Conservation (phyloP, 805 yeast genomes). For the Peterozyma xylosa region DNA sequence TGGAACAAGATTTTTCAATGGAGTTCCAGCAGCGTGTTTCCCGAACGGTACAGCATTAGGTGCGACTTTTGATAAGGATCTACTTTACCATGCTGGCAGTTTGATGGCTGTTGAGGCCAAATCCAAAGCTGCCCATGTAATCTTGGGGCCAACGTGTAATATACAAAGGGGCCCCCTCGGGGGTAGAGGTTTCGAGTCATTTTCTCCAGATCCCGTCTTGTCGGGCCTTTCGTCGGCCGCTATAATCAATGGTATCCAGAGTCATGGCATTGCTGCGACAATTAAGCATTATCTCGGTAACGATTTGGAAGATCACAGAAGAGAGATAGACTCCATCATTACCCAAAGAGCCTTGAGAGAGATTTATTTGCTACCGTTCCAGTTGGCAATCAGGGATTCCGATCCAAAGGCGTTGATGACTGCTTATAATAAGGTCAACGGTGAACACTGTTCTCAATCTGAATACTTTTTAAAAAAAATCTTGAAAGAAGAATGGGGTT, state of each 20-base stretch:
- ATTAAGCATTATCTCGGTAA: slow-evolving; percentile 58
- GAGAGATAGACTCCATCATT: slow-evolving; percentile 36
- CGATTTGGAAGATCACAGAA: slow-evolving; percentile 51
- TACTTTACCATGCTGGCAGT: slow-evolving; percentile 27
- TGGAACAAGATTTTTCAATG: slow-evolving; percentile 31
- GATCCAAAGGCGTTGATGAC: slow-evolving; percentile 53
- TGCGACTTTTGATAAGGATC: slow-evolving; percentile 31
- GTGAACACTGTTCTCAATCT: slow-evolving; percentile 45
- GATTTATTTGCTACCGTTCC: slow-evolving; percentile 55
- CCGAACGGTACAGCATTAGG: slow-evolving; percentile 41
- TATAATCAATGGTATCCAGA: slow-evolving; percentile 47
- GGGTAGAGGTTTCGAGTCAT: slow-evolving; percentile 34
- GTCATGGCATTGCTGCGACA: slow-evolving; percentile 40
- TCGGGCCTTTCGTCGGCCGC: slow-evolving; percentile 37
- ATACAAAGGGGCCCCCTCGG: slow-evolving; percentile 36
- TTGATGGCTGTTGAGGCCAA: slow-evolving; percentile 35
- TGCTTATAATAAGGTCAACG: slow-evolving; percentile 55
- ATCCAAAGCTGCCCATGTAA: slow-evolving; percentile 30
- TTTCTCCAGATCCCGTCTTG: slow-evolving; percentile 33
- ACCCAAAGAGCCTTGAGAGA: slow-evolving; percentile 58
- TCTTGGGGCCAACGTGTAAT: slow-evolving; percentile 27
- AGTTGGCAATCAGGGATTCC: slow-evolving; percentile 44
- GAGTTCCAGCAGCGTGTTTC: slow-evolving; percentile 34
- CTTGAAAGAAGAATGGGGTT: slow-evolving; percentile 48
- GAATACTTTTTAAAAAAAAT: slow-evolving; percentile 33